These are phyloP conservation scores for Chaetoceros muelleri DNA, from an alignment of 108 stramenopile genomes.

Conservation along the genomic window DNA sequence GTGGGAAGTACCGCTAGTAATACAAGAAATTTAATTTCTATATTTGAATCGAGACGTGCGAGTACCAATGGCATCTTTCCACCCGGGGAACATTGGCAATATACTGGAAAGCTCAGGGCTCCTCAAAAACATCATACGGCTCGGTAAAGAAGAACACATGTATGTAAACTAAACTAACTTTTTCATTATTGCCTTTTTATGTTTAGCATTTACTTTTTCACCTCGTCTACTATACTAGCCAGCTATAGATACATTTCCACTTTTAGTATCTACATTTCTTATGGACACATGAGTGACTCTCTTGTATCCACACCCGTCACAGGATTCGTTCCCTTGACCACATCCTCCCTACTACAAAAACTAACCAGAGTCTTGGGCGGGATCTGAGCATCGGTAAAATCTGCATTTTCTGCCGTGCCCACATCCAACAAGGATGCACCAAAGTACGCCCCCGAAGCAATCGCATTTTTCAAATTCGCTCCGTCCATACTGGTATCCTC, in stretches of 20 bases:
- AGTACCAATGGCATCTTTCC: not conserved
- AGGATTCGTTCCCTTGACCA: slow-evolving; percentile 87
- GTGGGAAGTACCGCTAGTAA: not conserved
- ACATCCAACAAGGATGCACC: slow-evolving; percentile 52
- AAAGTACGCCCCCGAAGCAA: slow-evolving; percentile 71
- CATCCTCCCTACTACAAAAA: slow-evolving; percentile 63
- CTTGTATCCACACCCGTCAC: slow-evolving; percentile 84
- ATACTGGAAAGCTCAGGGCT: not conserved
- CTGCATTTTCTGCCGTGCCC: slow-evolving; percentile 42
- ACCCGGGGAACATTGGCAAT: not conserved
- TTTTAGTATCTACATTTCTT: too few species aligned
- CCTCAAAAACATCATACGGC: too few species aligned
- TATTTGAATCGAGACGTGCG: not conserved
- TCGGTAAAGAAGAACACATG: too few species aligned
- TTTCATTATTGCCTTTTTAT: too few species aligned
- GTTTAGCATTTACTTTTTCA: too few species aligned
- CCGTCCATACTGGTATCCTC: slow-evolving; percentile 77
- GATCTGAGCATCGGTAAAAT: slow-evolving; percentile 79
- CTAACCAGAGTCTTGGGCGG: slow-evolving; percentile 51
- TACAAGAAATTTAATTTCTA: not conserved
- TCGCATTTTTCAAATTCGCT: slow-evolving; percentile 48
- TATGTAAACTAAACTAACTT: too few species aligned
- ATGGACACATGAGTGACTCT: slow-evolving; percentile 81
- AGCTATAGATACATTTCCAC: too few species aligned
- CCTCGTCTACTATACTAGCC: too few species aligned